These are phyloP conservation scores for Lachnum nothofagi DNA, from an alignment of 2,329 filamentous ascomycete genomes.

Conservation along the genomic window DNA sequence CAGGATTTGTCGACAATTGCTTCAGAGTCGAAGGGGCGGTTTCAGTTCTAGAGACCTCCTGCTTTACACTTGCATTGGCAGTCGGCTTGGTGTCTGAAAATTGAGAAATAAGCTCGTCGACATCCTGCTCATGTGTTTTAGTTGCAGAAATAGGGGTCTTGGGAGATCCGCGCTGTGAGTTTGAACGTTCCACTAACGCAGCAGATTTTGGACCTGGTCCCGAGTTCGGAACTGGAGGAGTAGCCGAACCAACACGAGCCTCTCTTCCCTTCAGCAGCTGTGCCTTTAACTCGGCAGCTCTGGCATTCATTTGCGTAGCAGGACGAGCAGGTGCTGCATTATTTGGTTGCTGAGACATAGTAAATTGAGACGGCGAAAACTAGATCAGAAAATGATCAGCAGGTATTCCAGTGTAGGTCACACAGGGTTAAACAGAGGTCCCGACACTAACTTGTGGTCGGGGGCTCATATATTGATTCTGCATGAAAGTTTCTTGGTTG, in stretches of 20 bases:
- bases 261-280: constrained; percentile 26
- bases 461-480: constrained; percentile 22
- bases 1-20: neutral
- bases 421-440: neutral
- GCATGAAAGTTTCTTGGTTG: constrained; percentile 22
- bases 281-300: constrained; percentile 32
- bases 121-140: constrained; percentile 21
- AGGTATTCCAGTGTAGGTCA: constrained; percentile 1
- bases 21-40: constrained; percentile 7
- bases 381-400: constrained; percentile 16
- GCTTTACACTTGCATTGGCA: constrained; percentile 15
- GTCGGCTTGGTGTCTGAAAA: constrained; percentile 22
- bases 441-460: constrained; percentile 24
- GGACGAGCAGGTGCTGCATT: constrained; percentile 13
- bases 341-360: constrained; percentile 11
- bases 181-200: constrained; percentile 11
- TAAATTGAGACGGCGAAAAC: constrained; percentile 23
- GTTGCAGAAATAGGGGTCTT: constrained; percentile 12
- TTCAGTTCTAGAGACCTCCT: constrained; percentile 7
- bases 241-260: constrained; percentile 21
- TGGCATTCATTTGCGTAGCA: constrained; percentile 25
- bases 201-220: constrained; percentile 7
- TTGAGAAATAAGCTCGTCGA: constrained; percentile 27
- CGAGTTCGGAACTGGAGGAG: constrained; percentile 14
- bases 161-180: constrained; percentile 18